phyloP scores from a whole-genome alignment of 2,329 filamentous ascomycete genomes.

The Colletotrichum cuscutae region DNA sequence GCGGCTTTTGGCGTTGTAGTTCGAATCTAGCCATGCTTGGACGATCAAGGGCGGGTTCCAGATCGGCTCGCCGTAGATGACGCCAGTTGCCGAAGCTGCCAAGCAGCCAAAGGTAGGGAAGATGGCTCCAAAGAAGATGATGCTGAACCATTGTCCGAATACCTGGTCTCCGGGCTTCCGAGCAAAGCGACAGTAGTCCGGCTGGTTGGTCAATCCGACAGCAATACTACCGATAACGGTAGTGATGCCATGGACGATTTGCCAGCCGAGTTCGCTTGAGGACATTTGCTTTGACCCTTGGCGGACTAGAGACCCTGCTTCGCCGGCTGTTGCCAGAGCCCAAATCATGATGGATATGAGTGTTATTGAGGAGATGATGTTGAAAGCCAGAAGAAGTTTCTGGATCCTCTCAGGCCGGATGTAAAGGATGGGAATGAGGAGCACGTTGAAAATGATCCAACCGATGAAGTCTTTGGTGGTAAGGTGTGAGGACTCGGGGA shows the following conservation, averaged over 20 bases:
- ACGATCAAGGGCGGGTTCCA: constrained; percentile 51
- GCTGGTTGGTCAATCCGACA: constrained; percentile 56
- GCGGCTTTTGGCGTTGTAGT: constrained; percentile 23
- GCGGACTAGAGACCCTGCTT: constrained; percentile 42
- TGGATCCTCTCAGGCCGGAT: constrained; percentile 53
- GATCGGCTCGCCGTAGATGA: constrained; percentile 47
- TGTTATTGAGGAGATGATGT: constrained; percentile 42
- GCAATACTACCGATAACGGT: constrained; percentile 55
- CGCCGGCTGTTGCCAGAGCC: constrained; percentile 45
- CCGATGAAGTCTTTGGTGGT: constrained; percentile 43
- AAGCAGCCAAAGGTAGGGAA: constrained; percentile 51
- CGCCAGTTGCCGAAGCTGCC: constrained; percentile 41
- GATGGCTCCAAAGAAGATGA: constrained; percentile 50
- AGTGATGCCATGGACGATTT: constrained; percentile 50
- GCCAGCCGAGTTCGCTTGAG: constrained; percentile 45
- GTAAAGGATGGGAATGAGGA: constrained; percentile 51
- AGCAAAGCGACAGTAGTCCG: constrained; percentile 56
- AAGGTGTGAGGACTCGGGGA: constrained; percentile 39
- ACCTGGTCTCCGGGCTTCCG: constrained; percentile 51
- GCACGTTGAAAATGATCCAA: constrained; percentile 42
- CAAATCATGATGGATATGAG: constrained; percentile 49
- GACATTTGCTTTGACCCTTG: constrained; percentile 30
- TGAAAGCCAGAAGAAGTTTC: constrained; percentile 41
- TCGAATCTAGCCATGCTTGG: constrained; percentile 23
- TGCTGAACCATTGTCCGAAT: constrained; percentile 50